phyloP scores from a whole-genome alignment of 2,329 filamentous ascomycete species.

The Cladobotryum mycophilum region DNA sequence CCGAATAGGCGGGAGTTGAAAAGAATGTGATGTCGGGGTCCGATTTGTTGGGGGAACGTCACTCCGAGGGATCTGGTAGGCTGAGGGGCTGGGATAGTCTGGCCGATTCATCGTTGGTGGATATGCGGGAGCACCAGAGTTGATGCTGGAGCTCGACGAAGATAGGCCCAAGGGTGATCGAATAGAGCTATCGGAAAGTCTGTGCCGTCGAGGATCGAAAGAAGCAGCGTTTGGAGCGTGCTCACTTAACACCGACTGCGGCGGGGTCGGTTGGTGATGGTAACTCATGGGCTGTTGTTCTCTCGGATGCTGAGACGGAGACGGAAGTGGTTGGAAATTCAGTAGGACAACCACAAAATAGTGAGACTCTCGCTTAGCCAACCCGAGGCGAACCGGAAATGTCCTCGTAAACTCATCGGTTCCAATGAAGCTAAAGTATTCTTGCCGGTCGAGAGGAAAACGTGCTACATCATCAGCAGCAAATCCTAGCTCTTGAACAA shows the following conservation, averaged over 20 bases:
- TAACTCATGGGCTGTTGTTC: slow-evolving; percentile 38
- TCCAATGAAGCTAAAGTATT: slow-evolving; percentile 48
- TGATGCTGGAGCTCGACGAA: slow-evolving; percentile 27
- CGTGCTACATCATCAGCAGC: slow-evolving; percentile 45
- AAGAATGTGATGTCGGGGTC: slow-evolving; percentile 28
- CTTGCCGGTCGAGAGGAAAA: slow-evolving; percentile 46
- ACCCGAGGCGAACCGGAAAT: slow-evolving; percentile 46
- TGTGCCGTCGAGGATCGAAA: slow-evolving; percentile 40
- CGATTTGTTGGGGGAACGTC: slow-evolving; percentile 36
- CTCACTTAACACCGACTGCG: slow-evolving; percentile 33
- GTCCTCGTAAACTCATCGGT: slow-evolving; percentile 46
- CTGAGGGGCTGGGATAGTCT: slow-evolving; percentile 41
- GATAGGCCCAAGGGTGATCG: slow-evolving; percentile 13
- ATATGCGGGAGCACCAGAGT: slow-evolving; percentile 27
- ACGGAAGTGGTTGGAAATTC: slow-evolving; percentile 30
- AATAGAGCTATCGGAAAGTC: slow-evolving; percentile 32
- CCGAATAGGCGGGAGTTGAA: slow-evolving; percentile 45
- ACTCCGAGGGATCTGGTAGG: slow-evolving; percentile 49
- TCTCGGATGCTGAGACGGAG: slow-evolving; percentile 23
- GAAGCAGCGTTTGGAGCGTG: slow-evolving; percentile 41
- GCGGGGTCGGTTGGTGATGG: slow-evolving; percentile 27
- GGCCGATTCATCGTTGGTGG: slow-evolving; percentile 37
- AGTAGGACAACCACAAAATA: slow-evolving; percentile 55
- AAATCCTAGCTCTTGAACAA: slow-evolving; percentile 51
- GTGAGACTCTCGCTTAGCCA: slow-evolving; percentile 55